Evolutionary conservation across 768 basidiomycete genomes (phyloP), one percentile per base, ranked within the genome.

Genomic region (Suillus tomentosus): DNA sequence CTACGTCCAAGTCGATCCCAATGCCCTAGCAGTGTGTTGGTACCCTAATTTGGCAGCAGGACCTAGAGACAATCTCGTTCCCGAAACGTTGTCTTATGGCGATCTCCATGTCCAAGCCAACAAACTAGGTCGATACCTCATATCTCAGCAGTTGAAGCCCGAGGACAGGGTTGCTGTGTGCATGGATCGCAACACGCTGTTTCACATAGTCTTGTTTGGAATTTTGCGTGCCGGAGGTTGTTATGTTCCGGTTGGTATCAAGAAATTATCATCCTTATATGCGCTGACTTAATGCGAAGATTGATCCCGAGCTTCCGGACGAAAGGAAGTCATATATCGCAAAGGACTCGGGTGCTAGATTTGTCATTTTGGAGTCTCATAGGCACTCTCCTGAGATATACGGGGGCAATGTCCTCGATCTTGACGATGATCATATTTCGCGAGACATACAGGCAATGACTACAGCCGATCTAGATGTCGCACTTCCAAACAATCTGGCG

Each of bases 211-310:
- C 3, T 71, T 83, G 64, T 74, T 82, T 61, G 83, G 78, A 8
- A 76, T 83, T 37, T 73, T 83, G 66, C 80, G 79, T 42, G 79
- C 83, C 27, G 83, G 84, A 48, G 83, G 77, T 47, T 83, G 83
- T 59, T 84, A 84, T 69, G 83, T 84, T 57, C 81, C 84, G 13
- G 83, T 83, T 65, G 50, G 78, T 70, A 24, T 57, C 43, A 24
- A 13, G 27, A 27, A n/a, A 19, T 60, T 13, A 14, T 22, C 19
- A 64, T 56, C 58, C 43, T n/a, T 50, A 27, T 37, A 22, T 56
- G 63, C 17, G 62, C 31, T 54, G 47, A 62, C 40, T 31, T 15
- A 42, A 50, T 62, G 3, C n/a, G 45, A 45, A 84, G 83, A 84
- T 84, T 60, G 83, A 84, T 64, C 81, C 83, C 5, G 82, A 83